These are phyloP conservation scores for Lasiodiplodia theobromae DNA, from an alignment of 2,329 filamentous ascomycete genomes.

Conservation along the genomic window DNA sequence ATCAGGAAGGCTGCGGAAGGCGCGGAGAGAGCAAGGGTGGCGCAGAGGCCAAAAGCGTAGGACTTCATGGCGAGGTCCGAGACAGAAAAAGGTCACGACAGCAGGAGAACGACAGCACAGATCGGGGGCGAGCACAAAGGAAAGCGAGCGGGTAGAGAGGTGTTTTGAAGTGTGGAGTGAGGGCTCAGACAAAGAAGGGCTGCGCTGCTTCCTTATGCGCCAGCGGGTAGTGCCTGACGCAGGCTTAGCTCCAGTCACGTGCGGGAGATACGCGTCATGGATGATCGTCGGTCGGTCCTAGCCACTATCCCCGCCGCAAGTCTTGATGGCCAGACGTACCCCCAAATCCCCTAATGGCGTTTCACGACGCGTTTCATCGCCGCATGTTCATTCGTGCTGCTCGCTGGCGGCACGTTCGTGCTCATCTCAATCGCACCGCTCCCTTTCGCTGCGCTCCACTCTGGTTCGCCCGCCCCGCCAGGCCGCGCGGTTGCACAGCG, in stretches of 20 bases:
- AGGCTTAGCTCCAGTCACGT: conserved; percentile 22
- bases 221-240: conserved; percentile 4
- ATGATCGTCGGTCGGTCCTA: conserved; percentile 9
- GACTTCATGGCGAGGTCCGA: conserved; percentile 39
- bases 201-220: conserved; percentile 23
- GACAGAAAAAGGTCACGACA: conserved; percentile 12
- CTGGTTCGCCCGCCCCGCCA: neutral
- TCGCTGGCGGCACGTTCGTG: neutral
- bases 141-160: neutral
- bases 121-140: conserved; percentile 32
- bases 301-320: conserved; percentile 1
- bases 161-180: conserved; percentile 26
- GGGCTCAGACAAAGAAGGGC: conserved; percentile 6
- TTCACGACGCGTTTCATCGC: conserved; percentile 23
- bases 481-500: conserved; percentile 13
- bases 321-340: conserved; percentile 7
- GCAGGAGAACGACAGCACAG: conserved; percentile 29
- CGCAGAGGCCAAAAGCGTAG: conserved; percentile 42
- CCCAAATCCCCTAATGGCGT: neutral
- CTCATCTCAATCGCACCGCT: neutral
- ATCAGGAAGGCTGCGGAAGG: conserved; percentile 29
- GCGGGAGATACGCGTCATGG: conserved; percentile 17
- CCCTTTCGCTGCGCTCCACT: conserved; percentile 4
- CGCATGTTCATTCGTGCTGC: neutral
- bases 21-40: conserved; percentile 45